Evolutionary conservation across 129 eudicot species (phyloP).

Genomic region (Arctium minus): DNA sequence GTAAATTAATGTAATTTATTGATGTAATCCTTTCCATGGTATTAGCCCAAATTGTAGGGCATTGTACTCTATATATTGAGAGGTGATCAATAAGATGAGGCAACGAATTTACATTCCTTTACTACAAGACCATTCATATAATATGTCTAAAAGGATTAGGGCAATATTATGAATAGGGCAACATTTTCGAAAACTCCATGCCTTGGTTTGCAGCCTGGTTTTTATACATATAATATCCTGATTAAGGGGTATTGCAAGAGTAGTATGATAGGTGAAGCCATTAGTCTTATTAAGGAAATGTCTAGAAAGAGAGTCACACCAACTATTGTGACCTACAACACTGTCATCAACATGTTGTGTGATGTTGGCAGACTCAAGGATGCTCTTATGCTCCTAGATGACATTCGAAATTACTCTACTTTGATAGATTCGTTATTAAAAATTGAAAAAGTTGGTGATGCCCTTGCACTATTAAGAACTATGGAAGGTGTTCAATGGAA

Average conservation of each 20-base stretch:
- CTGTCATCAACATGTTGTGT: constrained; percentile 27
- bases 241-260: constrained; percentile 32
- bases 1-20: too few species aligned
- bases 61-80: too few species aligned
- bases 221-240: constrained; percentile 32
- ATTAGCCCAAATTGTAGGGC: too few species aligned
- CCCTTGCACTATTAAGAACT: not conserved
- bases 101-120: too few species aligned
- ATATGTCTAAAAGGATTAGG: too few species aligned
- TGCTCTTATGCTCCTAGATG: constrained; percentile 12
- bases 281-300: constrained; percentile 18
- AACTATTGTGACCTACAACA: constrained; percentile 32
- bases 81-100: too few species aligned
- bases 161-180: not conserved
- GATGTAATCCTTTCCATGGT: too few species aligned
- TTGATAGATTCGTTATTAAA: constrained; percentile 20
- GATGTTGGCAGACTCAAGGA: constrained; percentile 28
- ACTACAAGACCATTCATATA: too few species aligned
- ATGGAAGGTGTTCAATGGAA: constrained; percentile 26
- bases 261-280: constrained; percentile 24
- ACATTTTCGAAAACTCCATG: constrained; percentile 17
- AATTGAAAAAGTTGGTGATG: constrained; percentile 16
- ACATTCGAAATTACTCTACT: constrained; percentile 16
- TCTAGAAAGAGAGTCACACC: constrained; percentile 8
- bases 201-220: constrained; percentile 21